Base-by-base conservation (phyloP, 1,139 yeast genomes). In the Pichia terricola region DNA sequence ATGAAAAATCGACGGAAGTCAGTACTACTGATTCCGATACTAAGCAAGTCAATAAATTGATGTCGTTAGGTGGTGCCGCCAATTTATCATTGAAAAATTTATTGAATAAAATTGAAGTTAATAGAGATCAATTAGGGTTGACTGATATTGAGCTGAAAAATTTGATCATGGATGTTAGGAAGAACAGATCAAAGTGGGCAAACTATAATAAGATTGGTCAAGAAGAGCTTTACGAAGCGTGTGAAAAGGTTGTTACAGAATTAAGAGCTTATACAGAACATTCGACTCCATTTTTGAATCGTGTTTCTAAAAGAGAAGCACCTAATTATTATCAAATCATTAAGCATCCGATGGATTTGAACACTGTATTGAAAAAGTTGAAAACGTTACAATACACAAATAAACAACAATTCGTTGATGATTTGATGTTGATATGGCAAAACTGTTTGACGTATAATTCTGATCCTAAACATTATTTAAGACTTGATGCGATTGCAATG, bases 401-500 rank as follows among this genome's bases (percentile, higher is more conserved):
- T 40, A 91, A 89, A 57, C 75, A 79, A 50, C 95, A 85, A 53
- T 91, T 91, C 69, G 95, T 88, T 26, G 94, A 85, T 58, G 98
- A 91, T 61, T 67, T 91, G 46, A 85, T 85, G 89, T 70, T 94
- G 45, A 94, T 94, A 34, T 94, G 98, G 98, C 79, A 80, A 49
- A 94, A 94, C 62, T 94, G 99, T 61, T 67, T 94, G 50, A 77
- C 89, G 0, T 94, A 87, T 60, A 94, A 94, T 61, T 85, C 96
- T 0, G 98, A 94, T 57, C 98, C 98, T 2, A 83, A 81, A 49
- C 97, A 94, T 62, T 89, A 85, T 54, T 64, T 91, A 37, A 70
- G 99, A 46, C 86, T 81, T 0, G 97, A 91, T 66, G 98, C 98
- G 0, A 65, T 84, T 42, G 96, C 97, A 3, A 94, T 91, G 98